phyloP scores from a whole-genome alignment of 208 protist species.

The Entamoeba invadens region DNA sequence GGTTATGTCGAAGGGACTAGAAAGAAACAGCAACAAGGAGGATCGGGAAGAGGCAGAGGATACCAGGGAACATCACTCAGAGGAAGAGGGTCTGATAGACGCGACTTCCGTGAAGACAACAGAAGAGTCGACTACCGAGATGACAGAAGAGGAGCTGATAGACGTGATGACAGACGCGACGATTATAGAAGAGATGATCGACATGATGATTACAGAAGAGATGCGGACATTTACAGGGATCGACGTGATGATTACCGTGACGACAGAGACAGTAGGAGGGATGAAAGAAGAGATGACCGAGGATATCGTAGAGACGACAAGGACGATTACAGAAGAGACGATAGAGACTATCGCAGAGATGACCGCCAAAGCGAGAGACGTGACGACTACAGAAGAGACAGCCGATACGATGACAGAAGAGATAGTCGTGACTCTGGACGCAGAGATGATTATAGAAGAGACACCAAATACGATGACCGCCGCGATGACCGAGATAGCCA shows the following conservation, averaged over 20 bases:
- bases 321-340: background rate
- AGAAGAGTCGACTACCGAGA: background rate
- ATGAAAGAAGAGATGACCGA: background rate
- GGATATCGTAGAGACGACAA: background rate
- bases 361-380: background rate
- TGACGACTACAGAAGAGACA: background rate
- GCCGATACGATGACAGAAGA: background rate
- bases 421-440: background rate
- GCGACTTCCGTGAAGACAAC: background rate
- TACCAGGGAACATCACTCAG: background rate
- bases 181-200: background rate
- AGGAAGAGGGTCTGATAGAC: background rate
- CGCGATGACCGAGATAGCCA: background rate
- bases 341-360: background rate
- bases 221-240: no score
- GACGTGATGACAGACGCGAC: background rate
- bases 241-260: background rate
- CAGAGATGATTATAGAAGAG: background rate
- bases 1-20: background rate
- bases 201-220: background rate
- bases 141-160: background rate
- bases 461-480: no score
- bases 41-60: background rate
- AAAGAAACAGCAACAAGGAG: background rate
- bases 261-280: background rate